Conservation (phyloP, 2,329 filamentous ascomycete genomes). For the Fusarium abutilonis region DNA sequence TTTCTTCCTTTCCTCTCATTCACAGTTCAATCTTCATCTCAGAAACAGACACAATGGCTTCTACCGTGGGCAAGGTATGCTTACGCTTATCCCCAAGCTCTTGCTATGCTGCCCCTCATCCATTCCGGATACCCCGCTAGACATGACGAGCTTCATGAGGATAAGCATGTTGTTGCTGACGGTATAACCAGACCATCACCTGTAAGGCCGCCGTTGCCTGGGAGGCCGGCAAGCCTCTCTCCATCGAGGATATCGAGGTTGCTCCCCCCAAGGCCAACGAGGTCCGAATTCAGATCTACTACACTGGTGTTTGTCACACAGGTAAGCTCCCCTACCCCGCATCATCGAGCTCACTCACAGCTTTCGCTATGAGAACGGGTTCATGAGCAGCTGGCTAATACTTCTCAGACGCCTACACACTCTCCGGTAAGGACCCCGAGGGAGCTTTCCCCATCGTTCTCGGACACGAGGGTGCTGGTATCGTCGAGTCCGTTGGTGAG, state of each 20-base stretch:
- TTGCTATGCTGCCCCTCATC: conserved; percentile 29
- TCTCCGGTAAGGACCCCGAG: conserved; percentile 97
- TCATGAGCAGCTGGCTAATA: conserved; percentile 22
- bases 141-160: conserved; percentile 11
- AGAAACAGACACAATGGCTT: conserved; percentile 54
- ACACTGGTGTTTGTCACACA: conserved; percentile 99
- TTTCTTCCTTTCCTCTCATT: conserved; percentile 24
- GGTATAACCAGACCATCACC: conserved; percentile 77
- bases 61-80: conserved; percentile 63
- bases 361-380: not conserved
- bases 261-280: conserved; percentile 88
- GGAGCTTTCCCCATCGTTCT: conserved; percentile 90
- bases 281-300: conserved; percentile 95
- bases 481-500: conserved; percentile 93
- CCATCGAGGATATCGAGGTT: conserved; percentile 92
- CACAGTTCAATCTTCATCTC: conserved; percentile 28
- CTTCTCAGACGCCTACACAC: conserved; percentile 83
- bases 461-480: conserved; percentile 89
- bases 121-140: conserved; percentile 34
- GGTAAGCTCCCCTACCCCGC: conserved; percentile 60
- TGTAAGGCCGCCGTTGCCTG: conserved; percentile 98
- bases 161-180: conserved; percentile 22
- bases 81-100: conserved; percentile 14
- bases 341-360: conserved; percentile 17
- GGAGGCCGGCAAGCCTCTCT: conserved; percentile 91